Percentiles rank a stretch among this genome's conserved stretches.
phyloP scores from a whole-genome alignment of 2,329 filamentous ascomycete genomes.

The Pseudogymnoascus sp. region DNA sequence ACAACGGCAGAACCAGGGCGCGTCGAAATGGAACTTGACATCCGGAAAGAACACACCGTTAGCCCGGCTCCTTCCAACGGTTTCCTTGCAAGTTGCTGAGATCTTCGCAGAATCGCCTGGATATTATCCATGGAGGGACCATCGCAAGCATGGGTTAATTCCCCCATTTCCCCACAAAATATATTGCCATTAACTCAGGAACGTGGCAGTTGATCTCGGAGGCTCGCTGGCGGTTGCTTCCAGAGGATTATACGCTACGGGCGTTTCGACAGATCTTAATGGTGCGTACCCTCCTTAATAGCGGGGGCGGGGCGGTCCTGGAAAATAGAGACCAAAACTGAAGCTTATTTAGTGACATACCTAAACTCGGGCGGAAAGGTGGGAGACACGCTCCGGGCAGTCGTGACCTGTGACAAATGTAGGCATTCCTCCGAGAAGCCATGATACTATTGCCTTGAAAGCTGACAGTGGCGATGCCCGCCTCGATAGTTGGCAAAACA shows the following conservation, averaged over 20 bases:
- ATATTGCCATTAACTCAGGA: constrained; percentile 8
- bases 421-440: constrained; percentile 18
- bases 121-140: constrained; percentile 69
- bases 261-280: constrained; percentile 57
- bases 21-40: constrained; percentile 68
- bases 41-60: constrained; percentile 67
- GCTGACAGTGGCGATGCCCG: background rate
- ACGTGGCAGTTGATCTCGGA: constrained; percentile 46
- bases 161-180: background rate
- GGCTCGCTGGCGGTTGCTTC: constrained; percentile 58
- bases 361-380: constrained; percentile 48
- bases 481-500: constrained; percentile 48
- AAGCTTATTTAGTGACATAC: constrained; percentile 46
- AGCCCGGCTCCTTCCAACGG: constrained; percentile 19
- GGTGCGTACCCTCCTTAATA: constrained; percentile 32
- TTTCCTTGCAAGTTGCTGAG: background rate
- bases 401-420: constrained; percentile 55
- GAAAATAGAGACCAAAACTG: background rate
- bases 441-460: constrained; percentile 2
- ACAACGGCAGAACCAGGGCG: constrained; percentile 54
- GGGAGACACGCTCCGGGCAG: constrained; percentile 47
- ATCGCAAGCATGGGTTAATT: constrained; percentile 55
- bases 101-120: constrained; percentile 56
- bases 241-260: constrained; percentile 52
- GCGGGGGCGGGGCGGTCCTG: background rate